phyloP scores from a whole-genome alignment of 192 early-diverging fungal species.

The Coemansia sp. region DNA sequence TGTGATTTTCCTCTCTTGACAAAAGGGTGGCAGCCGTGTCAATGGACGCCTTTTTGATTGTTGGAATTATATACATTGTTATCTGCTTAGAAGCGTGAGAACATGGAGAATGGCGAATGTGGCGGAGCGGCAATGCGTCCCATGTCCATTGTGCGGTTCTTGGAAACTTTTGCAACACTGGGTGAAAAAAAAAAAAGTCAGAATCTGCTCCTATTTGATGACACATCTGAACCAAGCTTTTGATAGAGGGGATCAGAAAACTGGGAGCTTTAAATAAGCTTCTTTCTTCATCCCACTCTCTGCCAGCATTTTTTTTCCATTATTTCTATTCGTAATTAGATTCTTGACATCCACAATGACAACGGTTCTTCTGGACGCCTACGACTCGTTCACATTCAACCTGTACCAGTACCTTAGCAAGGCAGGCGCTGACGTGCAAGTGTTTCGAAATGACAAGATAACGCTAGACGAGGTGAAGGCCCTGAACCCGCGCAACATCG shows the following conservation, averaged over 20 bases:
- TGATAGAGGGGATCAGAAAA: background rate
- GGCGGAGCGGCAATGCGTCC: constrained; percentile 4
- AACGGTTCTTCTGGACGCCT: constrained; percentile 91
- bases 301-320: background rate
- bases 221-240: constrained; percentile 4
- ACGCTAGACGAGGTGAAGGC: constrained; percentile 80
- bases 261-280: background rate
- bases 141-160: background rate
- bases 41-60: background rate
- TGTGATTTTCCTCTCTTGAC: background rate
- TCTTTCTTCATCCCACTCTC: background rate
- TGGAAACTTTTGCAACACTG: background rate
- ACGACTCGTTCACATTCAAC: constrained; percentile 99
- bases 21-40: background rate
- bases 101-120: background rate
- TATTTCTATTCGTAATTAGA: background rate
- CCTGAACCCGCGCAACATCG: constrained; percentile 87
- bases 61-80: background rate
- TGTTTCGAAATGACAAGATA: constrained; percentile 93
- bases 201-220: background rate
- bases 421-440: constrained; percentile 88
- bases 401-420: constrained; percentile 92
- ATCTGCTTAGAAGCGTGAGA: too few relatives aligned
- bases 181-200: background rate
- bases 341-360: constrained; percentile 30